A percentile compares a stretch with the other conserved stretches of the same genome.
Evolutionary conservation across 352 stramenopile genomes (phyloP).

Genomic region (Globisporangium solare): DNA sequence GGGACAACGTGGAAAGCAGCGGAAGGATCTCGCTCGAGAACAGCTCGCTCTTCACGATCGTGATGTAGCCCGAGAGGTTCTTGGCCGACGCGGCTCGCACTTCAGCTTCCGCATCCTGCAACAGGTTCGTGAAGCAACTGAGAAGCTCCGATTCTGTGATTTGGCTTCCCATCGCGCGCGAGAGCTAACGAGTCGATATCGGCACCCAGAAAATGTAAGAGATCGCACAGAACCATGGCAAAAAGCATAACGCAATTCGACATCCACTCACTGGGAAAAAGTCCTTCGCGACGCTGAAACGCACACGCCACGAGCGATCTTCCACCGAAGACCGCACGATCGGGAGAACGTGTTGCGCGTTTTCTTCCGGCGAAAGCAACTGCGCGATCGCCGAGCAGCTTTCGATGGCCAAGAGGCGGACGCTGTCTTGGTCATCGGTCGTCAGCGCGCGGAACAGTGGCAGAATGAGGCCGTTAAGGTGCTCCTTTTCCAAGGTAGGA

Average conservation of each 20-base stretch:
- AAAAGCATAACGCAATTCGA: background rate
- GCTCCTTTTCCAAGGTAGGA: conserved; percentile 65
- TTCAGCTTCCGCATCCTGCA: conserved; percentile 92
- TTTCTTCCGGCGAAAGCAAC: conserved; percentile 70
- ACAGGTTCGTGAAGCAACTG: conserved; percentile 86
- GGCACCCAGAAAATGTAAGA: background rate
- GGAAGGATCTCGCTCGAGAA: conserved; percentile 90
- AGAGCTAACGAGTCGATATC: conserved; percentile 31
- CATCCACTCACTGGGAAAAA: conserved; percentile 74
- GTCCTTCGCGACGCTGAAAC: conserved; percentile 92
- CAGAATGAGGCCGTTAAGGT: conserved; percentile 60
- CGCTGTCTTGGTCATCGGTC: conserved; percentile 92
- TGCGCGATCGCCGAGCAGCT: conserved; percentile 78
- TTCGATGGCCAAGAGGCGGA: conserved; percentile 90
- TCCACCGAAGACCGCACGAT: conserved; percentile 74
- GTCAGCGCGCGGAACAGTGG: conserved; percentile 88
- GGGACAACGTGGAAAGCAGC: conserved; percentile 85
- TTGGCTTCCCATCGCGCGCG: conserved; percentile 68
- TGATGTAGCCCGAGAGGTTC: conserved; percentile 91
- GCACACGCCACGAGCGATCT: conserved; percentile 90
- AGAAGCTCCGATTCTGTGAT: conserved; percentile 88
- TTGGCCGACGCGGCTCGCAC: conserved; percentile 89
- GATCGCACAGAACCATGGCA: background rate
- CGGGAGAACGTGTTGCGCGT: conserved; percentile 67
- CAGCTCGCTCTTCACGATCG: conserved; percentile 86